These are phyloP conservation scores for Petrea volubilis DNA, from an alignment of 257 asterid genomes.

Conservation along the genomic window DNA sequence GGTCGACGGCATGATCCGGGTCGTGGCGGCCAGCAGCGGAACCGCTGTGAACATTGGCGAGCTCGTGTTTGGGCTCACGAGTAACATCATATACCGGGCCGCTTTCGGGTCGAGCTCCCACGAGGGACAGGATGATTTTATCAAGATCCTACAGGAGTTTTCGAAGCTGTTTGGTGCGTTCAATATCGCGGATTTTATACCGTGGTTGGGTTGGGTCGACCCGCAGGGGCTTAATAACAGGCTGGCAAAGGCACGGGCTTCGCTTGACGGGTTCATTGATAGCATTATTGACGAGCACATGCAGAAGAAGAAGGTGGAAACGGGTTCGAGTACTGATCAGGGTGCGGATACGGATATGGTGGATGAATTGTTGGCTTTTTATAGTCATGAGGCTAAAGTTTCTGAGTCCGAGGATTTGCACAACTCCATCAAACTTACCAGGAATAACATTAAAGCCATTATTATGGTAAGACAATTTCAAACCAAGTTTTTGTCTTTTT, in stretches of 20 bases:
- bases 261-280: slow-evolving; percentile 79
- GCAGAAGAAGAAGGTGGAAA: slow-evolving; percentile 24
- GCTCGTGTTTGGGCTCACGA: slow-evolving; percentile 69
- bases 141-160: slow-evolving; percentile 68
- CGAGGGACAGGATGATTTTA: slow-evolving; percentile 68
- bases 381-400: slow-evolving; percentile 44
- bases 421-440: slow-evolving; percentile 53
- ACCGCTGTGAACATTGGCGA: slow-evolving; percentile 63
- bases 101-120: slow-evolving; percentile 73
- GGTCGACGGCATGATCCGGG: slow-evolving; percentile 50
- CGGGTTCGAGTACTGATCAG: background rate
- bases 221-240: slow-evolving; percentile 54
- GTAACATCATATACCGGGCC: slow-evolving; percentile 65
- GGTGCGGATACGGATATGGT: slow-evolving; percentile 67
- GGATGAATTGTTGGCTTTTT: slow-evolving; percentile 72
- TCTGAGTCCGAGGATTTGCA: slow-evolving; percentile 55
- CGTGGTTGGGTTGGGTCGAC: slow-evolving; percentile 62
- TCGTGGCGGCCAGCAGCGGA: slow-evolving; percentile 34
- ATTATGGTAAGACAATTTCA: slow-evolving; percentile 57
- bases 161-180: slow-evolving; percentile 79
- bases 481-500: background rate
- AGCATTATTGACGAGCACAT: slow-evolving; percentile 68
- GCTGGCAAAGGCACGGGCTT: slow-evolving; percentile 59
- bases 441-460: slow-evolving; percentile 77
- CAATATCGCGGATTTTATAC: slow-evolving; percentile 70